Conservation (phyloP, 768 basidiomycete genomes). For the Hygrocybe punicea region DNA sequence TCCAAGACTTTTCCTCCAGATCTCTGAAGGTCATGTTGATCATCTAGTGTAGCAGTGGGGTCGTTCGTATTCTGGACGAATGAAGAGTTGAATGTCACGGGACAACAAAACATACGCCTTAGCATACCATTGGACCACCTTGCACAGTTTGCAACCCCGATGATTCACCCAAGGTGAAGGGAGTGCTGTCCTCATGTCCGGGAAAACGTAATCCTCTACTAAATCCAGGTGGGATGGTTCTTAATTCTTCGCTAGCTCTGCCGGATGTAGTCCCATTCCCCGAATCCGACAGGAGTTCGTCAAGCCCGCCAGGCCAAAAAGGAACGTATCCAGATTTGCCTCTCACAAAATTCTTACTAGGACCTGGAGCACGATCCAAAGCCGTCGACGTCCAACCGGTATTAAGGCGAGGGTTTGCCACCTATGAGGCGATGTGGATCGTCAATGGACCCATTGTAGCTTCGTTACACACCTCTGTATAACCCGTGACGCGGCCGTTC, state of each 20-base stretch:
- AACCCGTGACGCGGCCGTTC: constrained; percentile 77
- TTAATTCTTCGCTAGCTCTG: constrained; percentile 46
- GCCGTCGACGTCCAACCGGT: constrained; percentile 84
- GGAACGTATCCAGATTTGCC: constrained; percentile 93
- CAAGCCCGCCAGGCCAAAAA: constrained; percentile 91
- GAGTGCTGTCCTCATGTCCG: constrained; percentile 52
- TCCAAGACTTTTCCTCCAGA: constrained; percentile 38
- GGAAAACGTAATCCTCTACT: constrained; percentile 72
- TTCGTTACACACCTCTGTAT: constrained; percentile 58
- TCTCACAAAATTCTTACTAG: constrained; percentile 77
- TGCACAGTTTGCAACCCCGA: constrained; percentile 8
- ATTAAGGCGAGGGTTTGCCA: constrained; percentile 48
- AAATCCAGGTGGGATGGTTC: constrained; percentile 80
- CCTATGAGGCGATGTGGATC: constrained; percentile 35
- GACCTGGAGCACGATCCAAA: constrained; percentile 77
- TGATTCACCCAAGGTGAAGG: constrained; percentile 32
- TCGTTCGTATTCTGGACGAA: not conserved
- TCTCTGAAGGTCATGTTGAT: constrained; percentile 20
- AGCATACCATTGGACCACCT: constrained; percentile 9
- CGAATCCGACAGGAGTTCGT: constrained; percentile 49
- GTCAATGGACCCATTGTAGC: constrained; percentile 1
- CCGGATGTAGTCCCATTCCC: constrained; percentile 27
- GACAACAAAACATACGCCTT: not conserved
- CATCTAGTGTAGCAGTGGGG: constrained; percentile 6
- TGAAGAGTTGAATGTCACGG: not conserved